A percentile compares a stretch with the other conserved stretches of the same genome.
phyloP scores from a whole-genome alignment of 139 green algal species.

The Volvox africanus region DNA sequence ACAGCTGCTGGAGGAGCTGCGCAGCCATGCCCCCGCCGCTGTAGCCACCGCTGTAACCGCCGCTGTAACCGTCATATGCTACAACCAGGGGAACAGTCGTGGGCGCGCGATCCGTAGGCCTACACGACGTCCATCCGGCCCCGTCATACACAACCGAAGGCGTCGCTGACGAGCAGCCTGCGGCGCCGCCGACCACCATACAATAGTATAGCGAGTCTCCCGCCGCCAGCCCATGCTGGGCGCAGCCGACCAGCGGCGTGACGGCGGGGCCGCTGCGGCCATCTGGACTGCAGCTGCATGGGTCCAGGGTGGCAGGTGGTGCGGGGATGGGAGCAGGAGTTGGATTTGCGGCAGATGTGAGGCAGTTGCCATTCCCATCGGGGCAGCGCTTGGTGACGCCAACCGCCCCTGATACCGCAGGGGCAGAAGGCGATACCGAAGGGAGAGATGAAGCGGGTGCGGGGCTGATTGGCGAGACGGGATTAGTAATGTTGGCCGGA shows the following conservation, averaged over 20 bases:
- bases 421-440: too few species aligned
- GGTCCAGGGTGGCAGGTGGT: not conserved
- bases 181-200: slow-evolving; percentile 4
- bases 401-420: too few species aligned
- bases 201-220: slow-evolving; percentile 13
- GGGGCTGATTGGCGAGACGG: too few species aligned
- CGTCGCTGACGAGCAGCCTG: not conserved
- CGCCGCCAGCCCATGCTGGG: not conserved
- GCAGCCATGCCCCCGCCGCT: not conserved
- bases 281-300: slow-evolving; percentile 2
- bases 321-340: not conserved
- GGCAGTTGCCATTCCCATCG: too few species aligned
- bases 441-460: too few species aligned
- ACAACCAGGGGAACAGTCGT: not conserved
- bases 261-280: slow-evolving; percentile 3
- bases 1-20: not conserved
- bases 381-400: too few species aligned
- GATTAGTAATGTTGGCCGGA: too few species aligned
- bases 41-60: not conserved
- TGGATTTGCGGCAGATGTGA: not conserved
- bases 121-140: not conserved
- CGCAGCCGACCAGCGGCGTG: slow-evolving; percentile 23
- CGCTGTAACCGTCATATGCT: too few species aligned
- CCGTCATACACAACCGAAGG: slow-evolving; percentile 10
- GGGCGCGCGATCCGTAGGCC: too few species aligned